Conservation (phyloP, 257 asterid genomes). For the Cynanchum wilfordii region DNA sequence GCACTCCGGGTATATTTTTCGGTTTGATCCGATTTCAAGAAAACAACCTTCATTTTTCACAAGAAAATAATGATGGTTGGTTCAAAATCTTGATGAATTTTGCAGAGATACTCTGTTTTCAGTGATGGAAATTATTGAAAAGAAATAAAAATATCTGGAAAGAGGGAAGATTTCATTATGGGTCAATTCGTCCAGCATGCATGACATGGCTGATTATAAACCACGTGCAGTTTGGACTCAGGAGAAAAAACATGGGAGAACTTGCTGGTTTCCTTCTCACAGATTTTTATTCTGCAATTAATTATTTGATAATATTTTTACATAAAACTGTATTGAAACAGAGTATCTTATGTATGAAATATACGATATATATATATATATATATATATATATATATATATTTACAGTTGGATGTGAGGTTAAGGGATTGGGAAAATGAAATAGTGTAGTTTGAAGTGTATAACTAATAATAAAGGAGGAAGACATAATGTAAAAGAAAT, state of each 20-base stretch:
- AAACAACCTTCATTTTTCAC: constrained; percentile 5
- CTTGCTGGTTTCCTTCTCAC: no score
- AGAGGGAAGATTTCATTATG: neutral
- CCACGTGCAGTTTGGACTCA: neutral
- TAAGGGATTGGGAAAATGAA: no score
- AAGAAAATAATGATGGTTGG: neutral
- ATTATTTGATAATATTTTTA: no score
- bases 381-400: no score
- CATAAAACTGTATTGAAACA: no score
- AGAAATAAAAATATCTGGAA: neutral
- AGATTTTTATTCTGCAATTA: no score
- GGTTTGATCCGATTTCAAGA: constrained; percentile 44
- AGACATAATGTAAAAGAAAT: neutral
- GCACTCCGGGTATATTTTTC: constrained; percentile 51
- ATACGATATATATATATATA: no score
- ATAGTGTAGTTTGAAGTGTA: no score
- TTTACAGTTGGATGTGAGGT: no score
- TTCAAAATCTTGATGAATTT: neutral
- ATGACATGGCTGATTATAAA: constrained; percentile 4
- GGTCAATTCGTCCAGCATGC: neutral
- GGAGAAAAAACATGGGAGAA: no score
- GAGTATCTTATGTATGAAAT: no score
- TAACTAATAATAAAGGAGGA: neutral
- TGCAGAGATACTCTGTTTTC: neutral
- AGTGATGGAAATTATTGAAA: neutral